Conservation (phyloP, 139 green algal genomes). For the Microglena sp. region DNA sequence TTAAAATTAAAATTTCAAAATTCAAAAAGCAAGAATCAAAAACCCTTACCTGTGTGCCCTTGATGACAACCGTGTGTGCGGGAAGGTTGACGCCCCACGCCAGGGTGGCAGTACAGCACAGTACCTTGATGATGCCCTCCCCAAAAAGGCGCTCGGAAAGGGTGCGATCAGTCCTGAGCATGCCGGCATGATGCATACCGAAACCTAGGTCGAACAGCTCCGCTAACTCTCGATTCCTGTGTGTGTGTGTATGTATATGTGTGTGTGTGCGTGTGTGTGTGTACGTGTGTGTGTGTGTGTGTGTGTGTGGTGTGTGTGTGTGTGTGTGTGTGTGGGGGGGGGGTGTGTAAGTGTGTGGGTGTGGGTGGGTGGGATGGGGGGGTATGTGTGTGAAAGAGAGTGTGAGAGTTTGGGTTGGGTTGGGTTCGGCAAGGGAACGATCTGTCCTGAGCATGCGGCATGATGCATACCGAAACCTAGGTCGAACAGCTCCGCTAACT, state of each 20-base stretch:
- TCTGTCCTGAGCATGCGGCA: conserved; percentile 90
- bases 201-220: conserved; percentile 81
- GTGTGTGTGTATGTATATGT: conserved; percentile 5
- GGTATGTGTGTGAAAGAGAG: no score
- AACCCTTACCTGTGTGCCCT: conserved; percentile 84
- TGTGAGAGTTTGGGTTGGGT: no score
- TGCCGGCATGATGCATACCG: conserved; percentile 94
- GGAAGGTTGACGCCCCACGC: conserved; percentile 98
- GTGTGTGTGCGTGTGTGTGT: not conserved
- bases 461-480: conserved; percentile 87
- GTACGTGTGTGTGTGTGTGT: conserved; percentile 8
- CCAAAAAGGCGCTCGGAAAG: conserved; percentile 87
- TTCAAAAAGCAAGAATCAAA: no score
- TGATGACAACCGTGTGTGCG: conserved; percentile 94
- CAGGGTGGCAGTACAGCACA: conserved; percentile 92
- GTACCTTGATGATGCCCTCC: conserved; percentile 80
- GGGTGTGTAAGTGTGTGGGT: no score
- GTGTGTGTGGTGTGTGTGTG: no score
- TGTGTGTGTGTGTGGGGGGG: no score
- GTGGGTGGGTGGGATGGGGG: no score
- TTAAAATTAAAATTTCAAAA: no score
- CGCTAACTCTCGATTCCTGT: conserved; percentile 76
- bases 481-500: conserved; percentile 75
- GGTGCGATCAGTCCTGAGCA: conserved; percentile 87
- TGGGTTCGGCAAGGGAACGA: conserved; percentile 79